Base-by-base conservation (phyloP, 345 rosid genomes). In the Triadica sebifera region DNA sequence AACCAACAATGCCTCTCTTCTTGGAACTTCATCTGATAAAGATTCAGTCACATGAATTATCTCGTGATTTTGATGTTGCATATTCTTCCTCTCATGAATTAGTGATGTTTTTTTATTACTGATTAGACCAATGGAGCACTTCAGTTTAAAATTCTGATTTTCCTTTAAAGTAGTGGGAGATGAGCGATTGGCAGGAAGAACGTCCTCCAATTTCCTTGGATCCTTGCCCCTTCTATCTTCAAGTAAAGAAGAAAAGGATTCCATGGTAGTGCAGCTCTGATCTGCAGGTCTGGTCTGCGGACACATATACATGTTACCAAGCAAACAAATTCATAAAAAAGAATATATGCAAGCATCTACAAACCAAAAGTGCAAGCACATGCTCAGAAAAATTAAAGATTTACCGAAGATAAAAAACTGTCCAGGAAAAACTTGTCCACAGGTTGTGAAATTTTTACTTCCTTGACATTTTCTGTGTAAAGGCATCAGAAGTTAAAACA, bases 141-240 rank as follows among this genome's bases (percentile, higher is more conserved):
- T 84, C 85, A 80, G 80, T 78, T 80, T 85, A 56, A 82, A 71
- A 78, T 67, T 71, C 53, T 71, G 80, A 51, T 70, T 51, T 49
- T 77, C 86, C 71, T 70, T 84, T 62, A 46, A 63, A 58, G 78
- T 84, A 79, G 77, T 76, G 73, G 87, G 85, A 83, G 87, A 87
- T 67, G 93, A 82, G 46, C 84, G 85, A 81, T 93, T 93, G 43
- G 98, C 98, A 67, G 99, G 93, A 82, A 84, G 85, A 77, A 88
- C 71, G 65, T 77, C 90, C 74, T 78, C 76, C 53, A 89, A 58
- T 76, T 75, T 85, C 80, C 78, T 76, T 38, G 77, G 68, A 68
- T n/a, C 74, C 75, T 63, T 81, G 66, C 79, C 69, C 71, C 80
- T 80, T 82, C 85, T 85, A 74, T 62, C 80, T 79, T 79, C 85